Base-by-base conservation (phyloP, 139 green algal genomes). In the Closterium sp. region DNA sequence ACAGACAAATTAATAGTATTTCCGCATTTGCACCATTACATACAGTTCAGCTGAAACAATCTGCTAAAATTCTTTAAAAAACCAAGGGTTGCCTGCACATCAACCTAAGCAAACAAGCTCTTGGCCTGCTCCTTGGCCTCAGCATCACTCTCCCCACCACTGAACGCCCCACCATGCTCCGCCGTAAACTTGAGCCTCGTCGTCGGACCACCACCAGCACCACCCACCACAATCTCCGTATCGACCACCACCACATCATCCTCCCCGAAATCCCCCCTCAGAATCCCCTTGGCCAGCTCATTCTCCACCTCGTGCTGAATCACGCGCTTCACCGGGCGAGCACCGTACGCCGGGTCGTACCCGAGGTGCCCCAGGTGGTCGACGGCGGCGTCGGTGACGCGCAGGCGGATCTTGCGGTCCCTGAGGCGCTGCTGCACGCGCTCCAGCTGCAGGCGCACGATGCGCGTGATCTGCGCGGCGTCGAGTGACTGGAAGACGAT, bases 271-370 rank as follows among this genome's bases (percentile, higher is more conserved):
- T 98, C 95, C 0, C 97, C 97, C 3, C 95, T 92, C 62, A 98
- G 94, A 79, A 98, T 96, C 28, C 92, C 96, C 93, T 97, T 96
- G 22, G 98, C 98, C 31, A 99, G 93, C 62, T 96, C 94, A n/a
- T 98, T 99, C 95, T 99, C 98, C 86, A 99, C 96, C 95, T 99
- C 96, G 62, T 97, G 96, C 96, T 99, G 98, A 91, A 99, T 96
- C 22, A 98, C 98, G 29, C 98, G 95, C 97, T 99, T 99, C 21
- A 99, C 98, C 19, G 98, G 98, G 10, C 98, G 96, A 0, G 98
- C 98, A 30, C 98, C 98, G 94, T 97, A 99, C 50, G 97, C 96
- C 31, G 98, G 98, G 93, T 99, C 98, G 91, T 97, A 99, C 7
- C 98, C 98, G 28, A 92, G 45, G 5, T 92, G 62, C 10, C 95